phyloP scores from a whole-genome alignment of 2,329 filamentous ascomycete genomes.

The Mariannaea elegans region DNA sequence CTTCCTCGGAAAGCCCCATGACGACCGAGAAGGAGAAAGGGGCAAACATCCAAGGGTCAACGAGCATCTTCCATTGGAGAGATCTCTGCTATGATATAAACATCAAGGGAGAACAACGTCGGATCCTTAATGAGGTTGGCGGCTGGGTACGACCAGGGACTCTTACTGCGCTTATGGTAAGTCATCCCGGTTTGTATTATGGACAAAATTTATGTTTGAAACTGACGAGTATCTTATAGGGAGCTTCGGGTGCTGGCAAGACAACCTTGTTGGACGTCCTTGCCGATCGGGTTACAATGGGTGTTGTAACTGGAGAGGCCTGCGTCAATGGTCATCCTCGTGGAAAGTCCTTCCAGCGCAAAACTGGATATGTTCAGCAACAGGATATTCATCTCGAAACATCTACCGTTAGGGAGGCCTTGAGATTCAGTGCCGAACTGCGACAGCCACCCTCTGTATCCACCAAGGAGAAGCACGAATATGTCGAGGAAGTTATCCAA shows the following conservation, averaged over 20 bases:
- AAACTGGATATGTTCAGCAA: conserved; percentile 90
- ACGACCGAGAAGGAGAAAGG: too few species aligned
- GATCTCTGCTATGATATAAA: conserved; percentile 77
- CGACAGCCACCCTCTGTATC: conserved; percentile 77
- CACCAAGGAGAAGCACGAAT: conserved; percentile 76
- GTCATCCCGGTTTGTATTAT: too few species aligned
- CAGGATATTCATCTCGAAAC: conserved; percentile 85
- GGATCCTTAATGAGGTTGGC: conserved; percentile 73
- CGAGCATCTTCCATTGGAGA: conserved; percentile 78
- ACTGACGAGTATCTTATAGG: conserved; percentile 13
- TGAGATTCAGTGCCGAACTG: conserved; percentile 82
- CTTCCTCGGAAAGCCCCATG: too few species aligned
- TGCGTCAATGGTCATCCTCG: conserved; percentile 67
- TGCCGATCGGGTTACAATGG: conserved; percentile 83
- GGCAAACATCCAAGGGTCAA: too few species aligned
- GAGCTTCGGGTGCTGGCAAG: conserved; percentile 84
- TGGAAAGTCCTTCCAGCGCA: conserved; percentile 82
- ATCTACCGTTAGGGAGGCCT: conserved; percentile 81
- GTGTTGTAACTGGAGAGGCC: conserved; percentile 86
- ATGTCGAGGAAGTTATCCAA: conserved; percentile 78
- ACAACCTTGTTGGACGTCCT: conserved; percentile 86
- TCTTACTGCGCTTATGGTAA: conserved; percentile 73
- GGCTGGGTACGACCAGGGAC: conserved; percentile 79
- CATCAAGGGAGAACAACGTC: conserved; percentile 68
- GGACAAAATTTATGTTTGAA: neutral